Percentiles rank a stretch among this genome's conserved stretches.
phyloP scores from a whole-genome alignment of 1,284 basidiomycete genomes.

The Marasmius fiardii region DNA sequence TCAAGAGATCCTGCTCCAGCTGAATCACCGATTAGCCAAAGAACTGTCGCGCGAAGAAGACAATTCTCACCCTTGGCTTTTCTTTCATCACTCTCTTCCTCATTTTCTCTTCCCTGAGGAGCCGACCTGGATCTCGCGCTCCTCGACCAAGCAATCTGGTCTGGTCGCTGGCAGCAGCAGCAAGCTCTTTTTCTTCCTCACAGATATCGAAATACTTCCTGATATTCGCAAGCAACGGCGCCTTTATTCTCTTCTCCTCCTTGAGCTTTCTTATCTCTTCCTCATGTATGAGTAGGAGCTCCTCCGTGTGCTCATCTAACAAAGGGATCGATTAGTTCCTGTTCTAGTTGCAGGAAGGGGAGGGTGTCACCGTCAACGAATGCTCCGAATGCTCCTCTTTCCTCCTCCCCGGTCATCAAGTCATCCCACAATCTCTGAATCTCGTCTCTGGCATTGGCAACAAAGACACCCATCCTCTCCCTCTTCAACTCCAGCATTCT shows the following conservation, averaged over 20 bases:
- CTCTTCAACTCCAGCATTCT: conserved; percentile 88
- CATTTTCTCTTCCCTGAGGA: conserved; percentile 96
- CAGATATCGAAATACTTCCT: conserved; percentile 92
- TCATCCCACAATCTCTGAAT: conserved; percentile 85
- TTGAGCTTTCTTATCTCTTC: conserved; percentile 80
- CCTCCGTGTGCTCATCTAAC: conserved; percentile 87
- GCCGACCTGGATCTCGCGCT: conserved; percentile 70
- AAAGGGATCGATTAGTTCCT: conserved; percentile 15
- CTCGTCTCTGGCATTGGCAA: conserved; percentile 79
- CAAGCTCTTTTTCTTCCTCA: conserved; percentile 86
- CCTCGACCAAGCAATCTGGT: conserved; percentile 75
- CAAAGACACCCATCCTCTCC: conserved; percentile 85
- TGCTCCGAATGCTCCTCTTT: conserved; percentile 76
- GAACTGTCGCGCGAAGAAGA: conserved; percentile 4
- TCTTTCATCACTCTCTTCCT: conserved; percentile 92
- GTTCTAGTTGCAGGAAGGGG: background rate
- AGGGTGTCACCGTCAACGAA: conserved; percentile 71
- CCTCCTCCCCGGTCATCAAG: conserved; percentile 81
- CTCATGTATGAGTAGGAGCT: conserved; percentile 85
- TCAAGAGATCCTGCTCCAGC: conserved; percentile 87
- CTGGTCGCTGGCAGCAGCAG: conserved; percentile 77
- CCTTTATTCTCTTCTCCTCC: conserved; percentile 77
- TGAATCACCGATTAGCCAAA: conserved; percentile 27
- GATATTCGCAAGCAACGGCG: conserved; percentile 73
- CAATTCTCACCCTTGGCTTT: conserved; percentile 81